A percentile compares a stretch with the other conserved stretches of the same genome.
Evolutionary conservation across 805 yeast genomes (phyloP).

Genomic region (Lachancea sp.): DNA sequence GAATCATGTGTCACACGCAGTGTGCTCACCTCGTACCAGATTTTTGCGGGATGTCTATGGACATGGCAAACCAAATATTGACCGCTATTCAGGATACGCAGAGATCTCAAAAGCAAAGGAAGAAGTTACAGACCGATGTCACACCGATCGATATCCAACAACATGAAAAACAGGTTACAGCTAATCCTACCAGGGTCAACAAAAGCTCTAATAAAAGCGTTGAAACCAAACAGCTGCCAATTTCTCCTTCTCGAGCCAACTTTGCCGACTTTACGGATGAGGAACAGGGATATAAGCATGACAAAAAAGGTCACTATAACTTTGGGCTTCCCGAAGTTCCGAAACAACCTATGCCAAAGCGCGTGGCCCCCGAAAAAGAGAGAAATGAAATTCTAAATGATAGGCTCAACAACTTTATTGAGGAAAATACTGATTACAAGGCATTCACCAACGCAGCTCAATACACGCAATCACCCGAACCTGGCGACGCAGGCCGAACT

Average conservation of each 20-base stretch:
- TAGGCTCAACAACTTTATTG: constrained; percentile 24
- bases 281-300: neutral
- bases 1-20: constrained; percentile 85
- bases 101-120: constrained; percentile 29
- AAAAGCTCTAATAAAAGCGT: neutral
- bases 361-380: constrained; percentile 5
- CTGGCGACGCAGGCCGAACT: constrained; percentile 1
- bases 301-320: neutral
- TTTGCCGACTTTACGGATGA: neutral
- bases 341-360: neutral
- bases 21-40: constrained; percentile 96
- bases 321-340: neutral
- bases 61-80: constrained; percentile 84
- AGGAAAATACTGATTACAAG: constrained; percentile 24
- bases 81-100: constrained; percentile 75
- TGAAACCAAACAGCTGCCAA: constrained; percentile 1
- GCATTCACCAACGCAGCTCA: constrained; percentile 25
- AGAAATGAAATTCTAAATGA: constrained; percentile 12
- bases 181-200: neutral
- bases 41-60: constrained; percentile 98
- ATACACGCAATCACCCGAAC: neutral
- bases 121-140: constrained; percentile 7
- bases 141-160: neutral
- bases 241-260: constrained; percentile 1
- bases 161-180: neutral